phyloP scores from a whole-genome alignment of 257 asterid species.

The Echium plantagineum region DNA sequence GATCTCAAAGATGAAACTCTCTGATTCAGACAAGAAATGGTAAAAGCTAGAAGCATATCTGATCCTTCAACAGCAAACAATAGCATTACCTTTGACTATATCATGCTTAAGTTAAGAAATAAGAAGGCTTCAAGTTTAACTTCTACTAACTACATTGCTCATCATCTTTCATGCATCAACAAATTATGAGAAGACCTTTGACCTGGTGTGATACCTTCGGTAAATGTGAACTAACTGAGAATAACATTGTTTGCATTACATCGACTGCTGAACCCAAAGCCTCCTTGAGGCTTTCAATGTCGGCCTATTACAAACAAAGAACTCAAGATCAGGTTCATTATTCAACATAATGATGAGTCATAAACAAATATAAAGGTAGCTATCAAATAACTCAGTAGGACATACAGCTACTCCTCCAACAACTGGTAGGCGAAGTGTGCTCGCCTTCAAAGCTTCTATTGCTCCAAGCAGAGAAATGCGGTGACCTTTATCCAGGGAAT shows the following conservation, averaged over 20 bases:
- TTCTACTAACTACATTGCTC: too few species aligned
- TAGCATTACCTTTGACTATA: too few species aligned
- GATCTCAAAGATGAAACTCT: too few species aligned
- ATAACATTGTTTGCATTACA: slow-evolving; percentile 1
- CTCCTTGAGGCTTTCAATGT: slow-evolving; percentile 3
- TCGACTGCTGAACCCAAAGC: neutral
- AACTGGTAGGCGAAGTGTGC: slow-evolving; percentile 66
- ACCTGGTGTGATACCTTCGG: neutral
- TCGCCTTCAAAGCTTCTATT: slow-evolving; percentile 61
- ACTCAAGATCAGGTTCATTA: neutral
- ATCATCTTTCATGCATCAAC: too few species aligned
- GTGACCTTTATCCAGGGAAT: slow-evolving; percentile 48
- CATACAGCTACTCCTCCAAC: slow-evolving; percentile 54
- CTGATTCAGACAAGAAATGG: too few species aligned
- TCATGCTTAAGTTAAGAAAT: too few species aligned
- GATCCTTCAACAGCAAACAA: too few species aligned
- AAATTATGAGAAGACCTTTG: too few species aligned
- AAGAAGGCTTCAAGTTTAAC: too few species aligned
- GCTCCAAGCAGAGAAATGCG: slow-evolving; percentile 46
- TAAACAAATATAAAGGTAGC: neutral
- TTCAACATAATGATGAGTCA: neutral
- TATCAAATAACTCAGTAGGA: neutral
- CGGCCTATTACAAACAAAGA: neutral
- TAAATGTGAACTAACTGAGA: neutral
- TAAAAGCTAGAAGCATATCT: too few species aligned